These are phyloP conservation scores for Corylus heterophylla DNA, from an alignment of 306 rosid species.

Conservation along the genomic window DNA sequence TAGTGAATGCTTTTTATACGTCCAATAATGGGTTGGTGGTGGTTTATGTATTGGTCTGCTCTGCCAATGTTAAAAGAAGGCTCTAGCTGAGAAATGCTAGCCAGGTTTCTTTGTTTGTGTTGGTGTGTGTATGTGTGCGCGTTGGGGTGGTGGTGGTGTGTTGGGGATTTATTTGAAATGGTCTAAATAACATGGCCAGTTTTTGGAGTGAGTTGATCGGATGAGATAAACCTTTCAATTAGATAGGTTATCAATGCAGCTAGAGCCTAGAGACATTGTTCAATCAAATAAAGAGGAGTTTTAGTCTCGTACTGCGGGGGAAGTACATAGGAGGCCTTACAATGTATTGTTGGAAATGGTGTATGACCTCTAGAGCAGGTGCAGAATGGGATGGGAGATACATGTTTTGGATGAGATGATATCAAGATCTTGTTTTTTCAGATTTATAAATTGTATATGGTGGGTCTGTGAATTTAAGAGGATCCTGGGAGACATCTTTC, in stretches of 20 bases:
- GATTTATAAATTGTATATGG: background rate
- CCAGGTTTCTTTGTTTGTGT: no score
- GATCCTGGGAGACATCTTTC: background rate
- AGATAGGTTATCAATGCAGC: background rate
- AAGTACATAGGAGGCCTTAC: background rate
- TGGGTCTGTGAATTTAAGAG: background rate
- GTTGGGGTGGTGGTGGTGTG: no score
- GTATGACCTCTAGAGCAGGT: background rate
- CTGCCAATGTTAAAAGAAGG: background rate
- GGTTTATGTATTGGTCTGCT: no score
- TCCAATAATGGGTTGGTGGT: no score
- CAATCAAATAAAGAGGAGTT: background rate
- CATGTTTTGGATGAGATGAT: background rate
- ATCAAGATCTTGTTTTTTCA: conserved; percentile 1
- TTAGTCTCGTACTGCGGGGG: background rate
- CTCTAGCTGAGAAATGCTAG: no score
- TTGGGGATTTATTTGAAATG: background rate
- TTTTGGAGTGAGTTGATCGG: background rate
- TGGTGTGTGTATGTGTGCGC: no score
- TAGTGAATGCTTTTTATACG: background rate
- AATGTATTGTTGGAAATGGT: background rate
- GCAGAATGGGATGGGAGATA: background rate
- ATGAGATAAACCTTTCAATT: background rate
- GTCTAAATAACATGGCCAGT: background rate
- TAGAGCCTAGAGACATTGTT: background rate